Base-by-base conservation (phyloP, 2,329 filamentous ascomycete species). In the Pseudocercospora ulei region DNA sequence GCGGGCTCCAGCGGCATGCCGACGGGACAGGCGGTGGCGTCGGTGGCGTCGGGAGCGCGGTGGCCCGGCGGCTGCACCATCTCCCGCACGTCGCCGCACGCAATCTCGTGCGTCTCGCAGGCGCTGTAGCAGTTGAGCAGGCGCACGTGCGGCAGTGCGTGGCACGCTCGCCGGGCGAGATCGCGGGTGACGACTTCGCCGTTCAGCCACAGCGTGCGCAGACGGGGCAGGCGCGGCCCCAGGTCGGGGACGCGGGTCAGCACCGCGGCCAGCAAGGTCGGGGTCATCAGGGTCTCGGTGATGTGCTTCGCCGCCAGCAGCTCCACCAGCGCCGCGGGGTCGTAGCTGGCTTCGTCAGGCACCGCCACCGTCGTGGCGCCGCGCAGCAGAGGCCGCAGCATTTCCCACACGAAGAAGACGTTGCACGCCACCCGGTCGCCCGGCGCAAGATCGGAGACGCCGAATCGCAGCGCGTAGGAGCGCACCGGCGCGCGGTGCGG, bases 401-500 rank as follows among this genome's bases (percentile, higher is more conserved):
- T 86, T 58, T 88, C 82, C 82, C 82, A 88, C 30, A 87, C 71
- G 56, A 88, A 88, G 60, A 87, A 88, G 43, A 87, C 82, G 65
- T 87, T 88, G 64, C 82, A 87, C n/a, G 82, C 82, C 7, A 87
- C 81, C 4, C 82, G 73, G 50, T 86, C 82, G 9, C 81, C 81
- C 0, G 77, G 78, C 11, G 70, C 62, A 2, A 84, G 65, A 56
- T 87, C 78, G 48, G 76, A 80, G 33, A 87, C 60, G 6, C 64
- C 67, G 54, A 87, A 87, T 58, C 82, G 68, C 47, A 84, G 60
- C 50, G 83, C 68, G 56, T 87, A 87, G 4, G 82, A 87, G 17
- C 73, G 70, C 1, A 87, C 77, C 0, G 82, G 69, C 9, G 82
- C 82, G 52, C 74, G 69, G 58, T 50, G 48, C 2, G 81, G 78